Evolutionary conservation across 2,329 filamentous ascomycete genomes (phyloP).

Genomic region (Colletotrichum musae): DNA sequence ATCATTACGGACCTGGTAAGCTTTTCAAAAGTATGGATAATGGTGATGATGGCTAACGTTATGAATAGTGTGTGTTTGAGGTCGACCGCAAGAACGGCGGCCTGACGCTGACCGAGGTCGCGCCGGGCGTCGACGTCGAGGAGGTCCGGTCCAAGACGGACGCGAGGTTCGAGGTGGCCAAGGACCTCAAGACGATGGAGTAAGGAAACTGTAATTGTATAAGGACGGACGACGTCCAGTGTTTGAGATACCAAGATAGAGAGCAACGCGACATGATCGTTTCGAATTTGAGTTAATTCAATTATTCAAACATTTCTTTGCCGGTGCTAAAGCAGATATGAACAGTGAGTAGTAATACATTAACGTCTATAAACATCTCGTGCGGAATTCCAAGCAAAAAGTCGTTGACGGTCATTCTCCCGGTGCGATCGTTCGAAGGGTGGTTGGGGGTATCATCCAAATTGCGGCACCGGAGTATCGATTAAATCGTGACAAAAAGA

Average conservation of each 20-base stretch:
- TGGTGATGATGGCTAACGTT: conserved; percentile 63
- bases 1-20: conserved; percentile 83
- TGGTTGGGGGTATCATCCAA: conserved; percentile 26
- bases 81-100: conserved; percentile 74
- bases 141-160: conserved; percentile 79
- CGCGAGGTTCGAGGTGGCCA: conserved; percentile 75
- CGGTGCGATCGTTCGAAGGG: conserved; percentile 2
- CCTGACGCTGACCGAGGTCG: conserved; percentile 78
- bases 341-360: conserved; percentile 12
- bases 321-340: background rate
- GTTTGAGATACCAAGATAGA: conserved; percentile 24
- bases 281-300: background rate
- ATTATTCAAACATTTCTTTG: too few relatives aligned
- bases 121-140: conserved; percentile 77
- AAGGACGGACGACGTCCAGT: background rate
- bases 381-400: background rate
- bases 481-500: background rate
- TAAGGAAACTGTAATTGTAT: conserved; percentile 41
- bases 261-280: conserved; percentile 1
- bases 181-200: conserved; percentile 66
- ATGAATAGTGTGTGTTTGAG: conserved; percentile 75
- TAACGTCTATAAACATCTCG: conserved; percentile 18
- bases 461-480: conserved; percentile 4
- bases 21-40: too few relatives aligned
- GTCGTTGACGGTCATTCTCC: conserved; percentile 15